Evolutionary conservation across 2,329 filamentous ascomycete genomes (phyloP).

Genomic region (Ascochyta rabiei): DNA sequence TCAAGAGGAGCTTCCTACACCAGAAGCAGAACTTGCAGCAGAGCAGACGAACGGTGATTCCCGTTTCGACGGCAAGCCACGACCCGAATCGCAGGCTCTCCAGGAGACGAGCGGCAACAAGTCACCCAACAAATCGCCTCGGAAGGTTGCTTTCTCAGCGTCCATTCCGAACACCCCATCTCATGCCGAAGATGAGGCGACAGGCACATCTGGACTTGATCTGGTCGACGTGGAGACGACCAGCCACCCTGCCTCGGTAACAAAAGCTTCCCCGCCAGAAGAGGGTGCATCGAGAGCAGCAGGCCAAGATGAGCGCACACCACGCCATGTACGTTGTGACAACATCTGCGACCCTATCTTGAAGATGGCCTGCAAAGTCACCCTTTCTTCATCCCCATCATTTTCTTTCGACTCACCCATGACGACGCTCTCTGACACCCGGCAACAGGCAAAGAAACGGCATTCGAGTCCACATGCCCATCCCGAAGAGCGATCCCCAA

Average conservation of each 20-base stretch:
- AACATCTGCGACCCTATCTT: slow-evolving; percentile 29
- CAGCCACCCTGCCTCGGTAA: slow-evolving; percentile 23
- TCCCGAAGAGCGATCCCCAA: slow-evolving; percentile 47
- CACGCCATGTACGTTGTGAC: slow-evolving; percentile 48
- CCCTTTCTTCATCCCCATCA: slow-evolving; percentile 30
- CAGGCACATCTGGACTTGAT: slow-evolving; percentile 36
- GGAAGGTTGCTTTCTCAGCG: slow-evolving; percentile 48
- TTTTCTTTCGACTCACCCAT: slow-evolving; percentile 9
- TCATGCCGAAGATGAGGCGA: slow-evolving; percentile 41
- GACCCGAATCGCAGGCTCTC: slow-evolving; percentile 38
- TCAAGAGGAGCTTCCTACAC: slow-evolving; percentile 29
- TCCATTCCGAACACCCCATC: slow-evolving; percentile 45
- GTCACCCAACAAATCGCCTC: slow-evolving; percentile 45
- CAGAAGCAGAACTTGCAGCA: slow-evolving; percentile 26
- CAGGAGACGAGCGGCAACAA: slow-evolving; percentile 46
- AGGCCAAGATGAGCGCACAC: slow-evolving; percentile 37
- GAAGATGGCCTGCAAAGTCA: slow-evolving; percentile 37
- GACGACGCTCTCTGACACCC: slow-evolving; percentile 35
- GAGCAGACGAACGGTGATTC: slow-evolving; percentile 32
- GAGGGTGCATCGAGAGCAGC: slow-evolving; percentile 28
- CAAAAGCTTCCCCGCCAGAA: slow-evolving; percentile 22
- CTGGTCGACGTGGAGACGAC: slow-evolving; percentile 28
- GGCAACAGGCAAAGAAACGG: slow-evolving; percentile 45
- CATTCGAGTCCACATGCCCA: slow-evolving; percentile 47
- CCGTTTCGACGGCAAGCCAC: slow-evolving; percentile 45